A percentile compares a stretch with the other conserved stretches of the same genome.
Conservation (phyloP, 2,329 filamentous ascomycete species). For the Monosporascus sp. region DNA sequence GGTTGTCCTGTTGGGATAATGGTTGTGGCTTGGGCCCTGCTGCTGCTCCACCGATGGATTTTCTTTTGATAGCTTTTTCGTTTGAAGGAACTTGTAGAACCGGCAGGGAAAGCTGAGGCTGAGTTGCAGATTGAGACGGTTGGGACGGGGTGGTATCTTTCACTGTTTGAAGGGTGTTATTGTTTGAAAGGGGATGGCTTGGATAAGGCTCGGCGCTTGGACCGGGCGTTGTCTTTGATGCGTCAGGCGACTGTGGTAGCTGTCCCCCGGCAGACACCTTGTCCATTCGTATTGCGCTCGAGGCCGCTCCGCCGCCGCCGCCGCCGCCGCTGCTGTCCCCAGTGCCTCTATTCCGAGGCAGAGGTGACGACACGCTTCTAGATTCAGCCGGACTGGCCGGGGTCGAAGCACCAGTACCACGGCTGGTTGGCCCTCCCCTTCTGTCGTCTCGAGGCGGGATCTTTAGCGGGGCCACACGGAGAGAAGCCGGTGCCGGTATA, state of each 20-base stretch:
- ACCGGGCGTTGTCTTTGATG: slow-evolving; percentile 15
- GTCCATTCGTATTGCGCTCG: slow-evolving; percentile 27
- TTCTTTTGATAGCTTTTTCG: slow-evolving; percentile 39
- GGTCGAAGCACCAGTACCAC: slow-evolving; percentile 20
- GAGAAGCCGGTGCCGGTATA: slow-evolving; percentile 39
- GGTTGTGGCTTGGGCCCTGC: slow-evolving; percentile 23
- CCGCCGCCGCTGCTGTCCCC: slow-evolving; percentile 2
- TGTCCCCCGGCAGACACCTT: slow-evolving; percentile 20
- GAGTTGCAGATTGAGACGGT: slow-evolving; percentile 3
- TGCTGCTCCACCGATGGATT: slow-evolving; percentile 29
- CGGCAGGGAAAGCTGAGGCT: slow-evolving; percentile 15
- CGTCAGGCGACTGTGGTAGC: slow-evolving; percentile 14
- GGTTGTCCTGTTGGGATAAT: slow-evolving; percentile 18
- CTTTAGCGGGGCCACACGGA: slow-evolving; percentile 48
- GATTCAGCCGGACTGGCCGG: slow-evolving; percentile 26
- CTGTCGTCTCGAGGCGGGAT: slow-evolving; percentile 48
- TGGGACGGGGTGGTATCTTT: slow-evolving; percentile 6
- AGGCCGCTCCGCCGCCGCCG: slow-evolving; percentile 7
- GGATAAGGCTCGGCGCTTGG: slow-evolving; percentile 26
- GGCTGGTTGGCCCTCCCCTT: slow-evolving; percentile 20
- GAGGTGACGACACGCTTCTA: slow-evolving; percentile 27
- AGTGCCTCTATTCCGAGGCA: slow-evolving; percentile 5
- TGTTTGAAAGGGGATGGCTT: slow-evolving; percentile 32
- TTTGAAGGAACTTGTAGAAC: slow-evolving; percentile 20
- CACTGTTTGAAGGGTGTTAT: slow-evolving; percentile 11